These are phyloP conservation scores for Candida alai DNA, from an alignment of 805 yeast species.

Conservation along the genomic window DNA sequence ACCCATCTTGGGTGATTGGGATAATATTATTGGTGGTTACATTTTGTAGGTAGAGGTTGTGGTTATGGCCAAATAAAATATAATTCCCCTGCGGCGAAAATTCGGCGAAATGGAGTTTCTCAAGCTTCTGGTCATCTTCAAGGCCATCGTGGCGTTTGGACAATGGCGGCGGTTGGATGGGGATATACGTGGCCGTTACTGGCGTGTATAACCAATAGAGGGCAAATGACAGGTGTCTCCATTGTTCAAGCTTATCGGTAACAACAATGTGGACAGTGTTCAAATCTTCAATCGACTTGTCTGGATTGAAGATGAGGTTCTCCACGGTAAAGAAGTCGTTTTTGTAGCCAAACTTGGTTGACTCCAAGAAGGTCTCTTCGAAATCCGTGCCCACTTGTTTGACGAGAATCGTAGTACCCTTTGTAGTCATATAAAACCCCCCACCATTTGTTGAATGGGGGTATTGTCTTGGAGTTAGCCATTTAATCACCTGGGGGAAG, in stretches of 20 bases:
- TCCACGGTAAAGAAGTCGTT: conserved; percentile 32
- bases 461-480: conserved; percentile 30
- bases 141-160: conserved; percentile 6
- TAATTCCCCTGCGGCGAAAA: conserved; percentile 61
- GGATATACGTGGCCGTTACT: conserved; percentile 22
- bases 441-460: conserved; percentile 19
- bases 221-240: conserved; percentile 38
- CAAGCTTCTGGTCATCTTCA: conserved; percentile 13
- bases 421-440: conserved; percentile 28
- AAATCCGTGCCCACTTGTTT: conserved; percentile 25
- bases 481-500: conserved; percentile 14
- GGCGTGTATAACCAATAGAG: conserved; percentile 36
- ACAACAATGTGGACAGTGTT: conserved; percentile 46
- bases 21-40: conserved; percentile 19
- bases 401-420: conserved; percentile 15
- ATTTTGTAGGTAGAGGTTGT: conserved; percentile 50
- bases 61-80: conserved; percentile 52
- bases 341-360: conserved; percentile 36
- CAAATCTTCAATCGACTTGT: conserved; percentile 41
- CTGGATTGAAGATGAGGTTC: conserved; percentile 35
- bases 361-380: conserved; percentile 24
- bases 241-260: conserved; percentile 46
- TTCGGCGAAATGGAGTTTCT: conserved; percentile 47
- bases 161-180: conserved; percentile 27
- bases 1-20: conserved; percentile 51